These are phyloP conservation scores for Candida insectalens DNA, from an alignment of 805 yeast genomes.

Conservation along the genomic window DNA sequence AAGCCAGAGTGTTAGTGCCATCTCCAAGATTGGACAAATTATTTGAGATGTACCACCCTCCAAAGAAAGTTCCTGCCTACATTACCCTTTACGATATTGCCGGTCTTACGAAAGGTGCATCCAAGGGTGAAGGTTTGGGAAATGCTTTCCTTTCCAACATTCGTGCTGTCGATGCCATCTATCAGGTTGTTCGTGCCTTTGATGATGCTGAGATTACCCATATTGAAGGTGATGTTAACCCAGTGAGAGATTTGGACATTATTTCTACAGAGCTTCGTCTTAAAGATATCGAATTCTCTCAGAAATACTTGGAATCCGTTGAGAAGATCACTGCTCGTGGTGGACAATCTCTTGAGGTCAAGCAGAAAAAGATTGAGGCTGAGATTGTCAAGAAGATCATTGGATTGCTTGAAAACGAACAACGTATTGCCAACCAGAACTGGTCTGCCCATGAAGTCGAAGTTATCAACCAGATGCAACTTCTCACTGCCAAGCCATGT, in stretches of 20 bases:
- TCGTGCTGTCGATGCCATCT: constrained; percentile 95
- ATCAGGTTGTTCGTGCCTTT: constrained; percentile 95
- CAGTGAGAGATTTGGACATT: constrained; percentile 88
- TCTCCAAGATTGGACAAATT: constrained; percentile 78
- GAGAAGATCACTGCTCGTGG: constrained; percentile 52
- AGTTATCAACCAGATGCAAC: constrained; percentile 58
- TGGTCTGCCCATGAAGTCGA: constrained; percentile 63
- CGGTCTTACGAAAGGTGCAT: constrained; percentile 95
- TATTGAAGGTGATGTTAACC: constrained; percentile 94
- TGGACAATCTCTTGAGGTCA: constrained; percentile 56
- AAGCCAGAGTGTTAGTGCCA: constrained; percentile 92
- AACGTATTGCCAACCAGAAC: constrained; percentile 45
- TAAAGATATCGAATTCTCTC: constrained; percentile 90
- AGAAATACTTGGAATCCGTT: constrained; percentile 46
- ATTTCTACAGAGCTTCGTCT: constrained; percentile 86
- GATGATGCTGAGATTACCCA: constrained; percentile 97
- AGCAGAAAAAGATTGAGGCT: constrained; percentile 55
- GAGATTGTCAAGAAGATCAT: constrained; percentile 44
- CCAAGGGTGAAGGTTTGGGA: constrained; percentile 95
- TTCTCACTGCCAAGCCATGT: constrained; percentile 85
- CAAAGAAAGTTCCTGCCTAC: constrained; percentile 81
- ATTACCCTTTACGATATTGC: constrained; percentile 95
- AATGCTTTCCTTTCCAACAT: constrained; percentile 95
- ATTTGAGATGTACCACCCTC: constrained; percentile 67
- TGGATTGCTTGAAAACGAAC: constrained; percentile 56